phyloP scores from a whole-genome alignment of 768 basidiomycete genomes.

The Saitozyma sp. region DNA sequence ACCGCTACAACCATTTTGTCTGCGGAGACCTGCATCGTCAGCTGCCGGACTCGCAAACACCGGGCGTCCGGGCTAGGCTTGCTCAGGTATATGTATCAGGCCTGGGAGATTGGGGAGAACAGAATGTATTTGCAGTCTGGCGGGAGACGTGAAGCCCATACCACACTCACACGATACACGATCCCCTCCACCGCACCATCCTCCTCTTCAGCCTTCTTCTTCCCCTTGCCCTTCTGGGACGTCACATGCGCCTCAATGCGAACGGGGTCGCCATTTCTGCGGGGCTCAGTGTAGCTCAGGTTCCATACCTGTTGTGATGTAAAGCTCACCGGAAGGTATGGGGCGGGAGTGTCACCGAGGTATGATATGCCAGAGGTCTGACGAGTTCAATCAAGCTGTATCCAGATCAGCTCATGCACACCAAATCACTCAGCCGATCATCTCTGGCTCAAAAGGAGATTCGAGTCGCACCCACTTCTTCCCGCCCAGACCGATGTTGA shows the following conservation, averaged over 20 bases:
- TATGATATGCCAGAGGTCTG: slow-evolving; percentile 76
- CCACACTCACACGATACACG: slow-evolving; percentile 68
- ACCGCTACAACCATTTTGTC: slow-evolving; percentile 78
- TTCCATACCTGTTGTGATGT: not conserved
- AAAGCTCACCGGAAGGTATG: slow-evolving; percentile 72
- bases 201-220: slow-evolving; percentile 54
- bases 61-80: not conserved
- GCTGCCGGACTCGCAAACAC: too few species aligned
- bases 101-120: slow-evolving; percentile 62
- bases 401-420: slow-evolving; percentile 47
- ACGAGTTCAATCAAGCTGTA: slow-evolving; percentile 75
- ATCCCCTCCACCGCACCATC: slow-evolving; percentile 67
- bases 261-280: slow-evolving; percentile 83
- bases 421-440: not conserved
- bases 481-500: slow-evolving; percentile 86
- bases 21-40: slow-evolving; percentile 65
- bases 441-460: not conserved
- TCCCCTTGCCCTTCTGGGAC: slow-evolving; percentile 39
- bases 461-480: slow-evolving; percentile 66
- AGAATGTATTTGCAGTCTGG: too few species aligned
- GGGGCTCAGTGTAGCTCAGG: not conserved
- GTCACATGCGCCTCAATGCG: slow-evolving; percentile 71
- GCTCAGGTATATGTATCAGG: slow-evolving; percentile 20
- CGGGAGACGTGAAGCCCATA: slow-evolving; percentile 54
- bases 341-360: slow-evolving; percentile 70